These are phyloP conservation scores for Pyricularia sp. DNA, from an alignment of 2,329 filamentous ascomycete species.

Conservation along the genomic window DNA sequence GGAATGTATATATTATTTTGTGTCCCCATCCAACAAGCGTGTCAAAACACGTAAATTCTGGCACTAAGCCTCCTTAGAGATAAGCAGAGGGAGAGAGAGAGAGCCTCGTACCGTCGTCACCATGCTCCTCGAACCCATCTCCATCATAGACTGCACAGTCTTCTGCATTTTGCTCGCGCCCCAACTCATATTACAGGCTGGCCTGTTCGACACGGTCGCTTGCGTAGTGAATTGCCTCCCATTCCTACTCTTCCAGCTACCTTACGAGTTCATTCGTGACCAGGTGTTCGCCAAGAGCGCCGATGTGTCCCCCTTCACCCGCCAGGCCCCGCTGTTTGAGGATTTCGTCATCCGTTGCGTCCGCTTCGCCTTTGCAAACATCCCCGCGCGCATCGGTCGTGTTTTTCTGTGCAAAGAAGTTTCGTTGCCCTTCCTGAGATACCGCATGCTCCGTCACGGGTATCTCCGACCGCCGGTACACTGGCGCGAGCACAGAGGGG, in stretches of 20 bases:
- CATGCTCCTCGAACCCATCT: constrained; percentile 65
- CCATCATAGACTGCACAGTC: constrained; percentile 60
- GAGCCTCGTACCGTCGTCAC: constrained; percentile 7
- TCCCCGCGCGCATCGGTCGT: constrained; percentile 54
- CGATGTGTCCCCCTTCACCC: constrained; percentile 49
- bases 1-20: too few species aligned
- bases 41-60: background rate
- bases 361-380: constrained; percentile 60
- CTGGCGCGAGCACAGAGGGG: constrained; percentile 44
- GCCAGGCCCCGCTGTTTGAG: constrained; percentile 58
- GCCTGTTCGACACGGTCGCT: constrained; percentile 42
- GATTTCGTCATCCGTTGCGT: constrained; percentile 67
- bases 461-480: constrained; percentile 46
- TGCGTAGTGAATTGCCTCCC: constrained; percentile 52
- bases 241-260: constrained; percentile 50
- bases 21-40: background rate
- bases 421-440: constrained; percentile 59
- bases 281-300: constrained; percentile 33
- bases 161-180: constrained; percentile 60
- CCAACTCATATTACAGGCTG: constrained; percentile 56
- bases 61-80: too few species aligned
- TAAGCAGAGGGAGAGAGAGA: background rate
- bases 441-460: constrained; percentile 63
- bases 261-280: constrained; percentile 43
- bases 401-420: constrained; percentile 70